Percentiles rank a stretch among this genome's conserved stretches.
These are phyloP conservation scores for Chlorella variabilis DNA, from an alignment of 163 green algal species.

Conservation along the genomic window DNA sequence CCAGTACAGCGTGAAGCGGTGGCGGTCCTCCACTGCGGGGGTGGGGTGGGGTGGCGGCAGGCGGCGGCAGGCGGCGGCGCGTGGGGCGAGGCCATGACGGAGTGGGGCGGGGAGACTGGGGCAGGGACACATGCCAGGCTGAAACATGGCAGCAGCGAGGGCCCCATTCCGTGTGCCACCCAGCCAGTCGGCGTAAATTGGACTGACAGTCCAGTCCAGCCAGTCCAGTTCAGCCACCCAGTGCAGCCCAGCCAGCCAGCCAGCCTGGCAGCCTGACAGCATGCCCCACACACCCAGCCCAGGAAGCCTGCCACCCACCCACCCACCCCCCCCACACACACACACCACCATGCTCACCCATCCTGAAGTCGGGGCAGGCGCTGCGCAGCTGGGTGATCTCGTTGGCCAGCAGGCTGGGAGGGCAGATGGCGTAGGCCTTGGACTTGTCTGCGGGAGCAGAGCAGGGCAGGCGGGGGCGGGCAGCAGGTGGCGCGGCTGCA, in stretches of 20 bases:
- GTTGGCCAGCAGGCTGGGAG: slow-evolving; percentile 44
- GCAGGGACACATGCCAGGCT: no score
- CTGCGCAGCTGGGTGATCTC: slow-evolving; percentile 27
- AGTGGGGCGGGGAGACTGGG: background rate
- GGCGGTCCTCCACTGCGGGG: slow-evolving; percentile 46
- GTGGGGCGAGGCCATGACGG: no score
- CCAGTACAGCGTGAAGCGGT: slow-evolving; percentile 62
- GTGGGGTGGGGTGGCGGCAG: background rate
- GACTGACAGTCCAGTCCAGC: no score
- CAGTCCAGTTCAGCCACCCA: no score
- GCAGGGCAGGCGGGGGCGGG: background rate
- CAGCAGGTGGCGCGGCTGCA: background rate
- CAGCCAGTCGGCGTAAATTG: no score
- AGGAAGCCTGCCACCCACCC: background rate
- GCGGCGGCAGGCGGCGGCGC: no score
- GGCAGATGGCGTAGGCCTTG: slow-evolving; percentile 66
- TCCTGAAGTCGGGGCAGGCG: slow-evolving; percentile 45
- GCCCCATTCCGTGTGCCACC: no score
- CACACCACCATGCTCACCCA: no score
- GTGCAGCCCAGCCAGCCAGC: background rate
- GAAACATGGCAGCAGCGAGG: no score
- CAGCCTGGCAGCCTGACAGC: background rate
- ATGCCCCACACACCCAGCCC: no score
- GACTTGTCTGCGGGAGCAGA: background rate
- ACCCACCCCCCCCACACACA: background rate